These are phyloP conservation scores for Ensete glaucum DNA, from an alignment of 176 grass and related monocot genomes.

Conservation along the genomic window DNA sequence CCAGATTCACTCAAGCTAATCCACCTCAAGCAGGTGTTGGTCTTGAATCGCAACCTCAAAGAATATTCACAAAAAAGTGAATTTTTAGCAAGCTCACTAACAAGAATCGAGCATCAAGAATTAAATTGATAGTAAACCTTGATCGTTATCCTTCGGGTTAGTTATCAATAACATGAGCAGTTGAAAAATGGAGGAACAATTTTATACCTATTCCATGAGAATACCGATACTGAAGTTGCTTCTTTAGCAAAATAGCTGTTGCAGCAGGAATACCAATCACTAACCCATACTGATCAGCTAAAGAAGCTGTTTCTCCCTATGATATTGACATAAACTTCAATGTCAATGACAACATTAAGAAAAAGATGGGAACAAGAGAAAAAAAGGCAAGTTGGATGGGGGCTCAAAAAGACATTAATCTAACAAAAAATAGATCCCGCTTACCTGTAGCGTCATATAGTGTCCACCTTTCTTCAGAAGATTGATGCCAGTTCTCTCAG, in stretches of 20 bases:
- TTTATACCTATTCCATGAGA: conserved; percentile 67
- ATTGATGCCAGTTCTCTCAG: conserved; percentile 72
- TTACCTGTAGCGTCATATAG: conserved; percentile 98
- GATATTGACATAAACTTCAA: background rate
- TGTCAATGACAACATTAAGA: background rate
- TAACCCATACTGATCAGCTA: conserved; percentile 81
- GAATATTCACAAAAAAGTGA: background rate
- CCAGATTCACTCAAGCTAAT: background rate
- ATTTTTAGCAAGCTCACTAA: background rate
- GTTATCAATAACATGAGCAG: background rate
- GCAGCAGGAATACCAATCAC: conserved; percentile 66
- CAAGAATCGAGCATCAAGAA: background rate
- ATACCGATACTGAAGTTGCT: conserved; percentile 58
- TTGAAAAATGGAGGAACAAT: background rate
- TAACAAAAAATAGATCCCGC: conserved; percentile 3
- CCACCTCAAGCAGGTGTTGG: background rate
- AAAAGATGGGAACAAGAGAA: conserved; percentile 13
- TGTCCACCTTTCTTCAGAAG: conserved; percentile 86
- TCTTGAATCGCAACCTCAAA: background rate
- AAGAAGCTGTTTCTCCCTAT: conserved; percentile 80
- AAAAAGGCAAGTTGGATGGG: background rate
- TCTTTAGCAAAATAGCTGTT: conserved; percentile 71
- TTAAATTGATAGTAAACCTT: background rate
- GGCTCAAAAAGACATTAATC: background rate
- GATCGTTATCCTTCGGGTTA: background rate